These are phyloP conservation scores for Blastosporella zonata DNA, from an alignment of 1,284 basidiomycete species.

Conservation along the genomic window DNA sequence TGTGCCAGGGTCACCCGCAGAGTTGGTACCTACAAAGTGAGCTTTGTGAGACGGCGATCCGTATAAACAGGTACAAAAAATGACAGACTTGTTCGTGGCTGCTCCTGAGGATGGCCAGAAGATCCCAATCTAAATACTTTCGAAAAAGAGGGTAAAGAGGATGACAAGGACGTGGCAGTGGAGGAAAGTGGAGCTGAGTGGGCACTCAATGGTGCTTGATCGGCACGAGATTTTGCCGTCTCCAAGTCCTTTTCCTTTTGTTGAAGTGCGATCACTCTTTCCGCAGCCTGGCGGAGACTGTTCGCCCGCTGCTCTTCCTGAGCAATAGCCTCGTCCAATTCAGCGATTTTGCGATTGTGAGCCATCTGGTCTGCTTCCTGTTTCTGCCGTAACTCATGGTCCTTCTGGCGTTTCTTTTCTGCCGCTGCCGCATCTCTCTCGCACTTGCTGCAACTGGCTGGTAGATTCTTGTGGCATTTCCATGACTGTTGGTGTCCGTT, in stretches of 20 bases:
- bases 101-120: background rate
- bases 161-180: background rate
- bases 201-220: background rate
- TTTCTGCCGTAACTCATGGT: slow-evolving; percentile 29
- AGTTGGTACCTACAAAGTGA: no score
- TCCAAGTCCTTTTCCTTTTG: slow-evolving; percentile 35
- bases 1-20: no score
- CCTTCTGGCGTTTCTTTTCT: slow-evolving; percentile 28
- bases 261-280: slow-evolving; percentile 26
- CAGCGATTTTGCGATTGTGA: slow-evolving; percentile 29
- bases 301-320: slow-evolving; percentile 21
- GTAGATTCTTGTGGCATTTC: slow-evolving; percentile 28
- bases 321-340: slow-evolving; percentile 31
- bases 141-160: background rate
- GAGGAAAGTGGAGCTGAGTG: background rate
- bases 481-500: slow-evolving; percentile 30
- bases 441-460: slow-evolving; percentile 32
- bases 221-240: slow-evolving; percentile 15
- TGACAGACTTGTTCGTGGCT: background rate
- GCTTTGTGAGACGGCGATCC: background rate
- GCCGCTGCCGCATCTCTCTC: slow-evolving; percentile 28
- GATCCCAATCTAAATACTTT: background rate
- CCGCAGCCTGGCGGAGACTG: slow-evolving; percentile 26
- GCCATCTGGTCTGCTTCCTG: slow-evolving; percentile 32
- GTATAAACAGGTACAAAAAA: background rate